Evolutionary conservation across 1,284 basidiomycete genomes (phyloP), one percentile per base, ranked within the genome.

Genomic region (Papiliotrema laurentii): DNA sequence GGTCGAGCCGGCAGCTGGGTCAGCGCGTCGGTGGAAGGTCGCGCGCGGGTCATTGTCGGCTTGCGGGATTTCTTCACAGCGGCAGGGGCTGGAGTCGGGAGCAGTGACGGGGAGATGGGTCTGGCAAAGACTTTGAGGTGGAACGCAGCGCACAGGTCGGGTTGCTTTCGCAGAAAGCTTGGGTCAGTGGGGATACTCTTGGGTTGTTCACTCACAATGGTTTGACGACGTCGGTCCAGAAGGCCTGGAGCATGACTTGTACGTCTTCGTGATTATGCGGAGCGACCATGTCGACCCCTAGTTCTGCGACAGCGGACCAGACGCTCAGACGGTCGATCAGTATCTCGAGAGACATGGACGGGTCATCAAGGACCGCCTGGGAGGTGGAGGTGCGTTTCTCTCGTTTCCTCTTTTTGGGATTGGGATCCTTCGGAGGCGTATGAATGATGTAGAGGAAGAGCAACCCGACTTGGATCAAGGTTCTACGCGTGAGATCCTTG

Each of bases 241-340:
- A 66, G 19, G 27, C 30, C 21, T 45, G 42, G 24, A 69, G 40
- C 35, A 54, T 47, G 7, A 14, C 38, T 13, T 34, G 47, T 5
- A 53, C 27, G 7, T 48, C 45, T 9, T 50, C 47, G 10, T 53
- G 50, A 10, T 35, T 35, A 21, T 16, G 34, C 21, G 21, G 34
- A 3, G 26, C 37, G 18, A 44, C 43, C 6, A 18, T 18, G 16
- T 53, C 59, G 5, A 68, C 54, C 5, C 58, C 63, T 1, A 72
- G 54, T 39, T 70, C 68, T 2, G 66, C 56, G 2, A 72, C 61
- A 21, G 67, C 67, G 19, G 60, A 58, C 69, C 69, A 72, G 2
- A 72, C 59, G 37, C 67, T 61, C 33, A 70, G 33, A 25, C 68
- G 52, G 37, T 71, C 70, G 5, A 69, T 55, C 18, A 71, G 54